A percentile compares a stretch with the other conserved stretches of the same genome.
These are phyloP conservation scores for Cordyceps tenuipes DNA, from an alignment of 2,329 filamentous ascomycete species.

Conservation along the genomic window DNA sequence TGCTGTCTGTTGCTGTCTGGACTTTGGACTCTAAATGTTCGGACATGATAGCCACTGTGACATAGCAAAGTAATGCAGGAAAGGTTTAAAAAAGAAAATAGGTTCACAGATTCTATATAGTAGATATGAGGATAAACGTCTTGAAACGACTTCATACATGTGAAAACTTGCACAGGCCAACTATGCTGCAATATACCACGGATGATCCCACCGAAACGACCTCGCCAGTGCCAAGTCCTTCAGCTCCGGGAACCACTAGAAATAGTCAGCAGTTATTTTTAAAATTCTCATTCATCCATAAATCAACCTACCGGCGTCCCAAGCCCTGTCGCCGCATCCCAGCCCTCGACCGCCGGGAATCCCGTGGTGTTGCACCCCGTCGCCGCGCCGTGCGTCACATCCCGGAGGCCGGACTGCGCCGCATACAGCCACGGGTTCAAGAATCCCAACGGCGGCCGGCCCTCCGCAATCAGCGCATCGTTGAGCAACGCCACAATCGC, in stretches of 20 bases:
- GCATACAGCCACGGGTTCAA: conserved; percentile 54
- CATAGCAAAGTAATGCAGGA: too few relatives aligned
- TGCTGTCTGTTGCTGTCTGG: too few relatives aligned
- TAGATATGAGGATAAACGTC: too few relatives aligned
- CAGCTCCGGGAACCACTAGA: conserved; percentile 9
- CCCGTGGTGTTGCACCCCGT: conserved; percentile 5
- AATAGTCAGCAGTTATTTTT: neutral
- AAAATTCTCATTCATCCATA: too few relatives aligned
- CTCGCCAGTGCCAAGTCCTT: neutral
- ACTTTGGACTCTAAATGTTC: too few relatives aligned
- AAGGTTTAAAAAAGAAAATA: too few relatives aligned
- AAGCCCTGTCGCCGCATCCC: conserved; percentile 24
- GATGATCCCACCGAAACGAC: neutral
- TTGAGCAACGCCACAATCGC: conserved; percentile 57
- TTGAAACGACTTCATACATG: too few relatives aligned
- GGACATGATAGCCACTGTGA: too few relatives aligned
- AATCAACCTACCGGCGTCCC: conserved; percentile 19
- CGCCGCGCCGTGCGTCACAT: conserved; percentile 13
- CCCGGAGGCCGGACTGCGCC: neutral
- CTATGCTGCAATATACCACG: conserved; percentile 2
- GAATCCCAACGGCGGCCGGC: conserved; percentile 47
- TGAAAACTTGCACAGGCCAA: too few relatives aligned
- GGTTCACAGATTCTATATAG: too few relatives aligned
- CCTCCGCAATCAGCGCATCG: conserved; percentile 49
- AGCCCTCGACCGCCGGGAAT: conserved; percentile 9